Evolutionary conservation across 345 rosid genomes (phyloP), one percentile per base, ranked within the genome.

Genomic region (Adansonia digitata): DNA sequence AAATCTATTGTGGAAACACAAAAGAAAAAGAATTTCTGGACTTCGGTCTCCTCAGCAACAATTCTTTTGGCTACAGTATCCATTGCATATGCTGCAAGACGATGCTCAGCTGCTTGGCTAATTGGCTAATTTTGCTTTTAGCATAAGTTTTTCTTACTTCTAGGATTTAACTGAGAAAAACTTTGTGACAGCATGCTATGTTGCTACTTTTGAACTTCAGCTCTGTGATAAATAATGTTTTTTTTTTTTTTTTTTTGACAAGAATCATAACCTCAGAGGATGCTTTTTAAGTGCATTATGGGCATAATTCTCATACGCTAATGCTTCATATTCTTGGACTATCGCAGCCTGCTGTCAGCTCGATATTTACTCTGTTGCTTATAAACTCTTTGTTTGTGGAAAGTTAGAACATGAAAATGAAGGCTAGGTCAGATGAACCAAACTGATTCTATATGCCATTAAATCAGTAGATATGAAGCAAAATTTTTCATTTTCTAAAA

Each of bases 11-110:
- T 73, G 42, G 81, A 83, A 76, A 92, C 87, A 6, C 78, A 85
- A 4, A 91, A 84, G 85, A 85, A 84, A 80, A 90, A 82, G 77
- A 79, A 73, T 64, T 79, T 93, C 24, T 87, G 92, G 93, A 85
- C 92, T 39, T 5, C 82, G 61, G 78, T 95, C 26, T 87, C 97
- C 11, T 89, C 97, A 0, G 88, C 89, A 18, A 78, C 94, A 49
- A 88, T 94, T 3, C 12, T 95, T 74, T 46, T 90, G 42, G 89
- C 91, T 46, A 97, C 94, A 13, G 86, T 78, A 11, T 83, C 86
- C 13, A 57, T 93, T 77, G 94, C 92, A 4, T 89, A 87, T 80
- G 84, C 80, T 49, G 85, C 89, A 34, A 84, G 81, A 75, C 65
- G 70, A 49, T 94, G 86, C 14, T 90, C 80, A 88, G 62, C 22